Percentiles rank a stretch among this genome's conserved stretches.
Evolutionary conservation across 371 early-diverging fungal genomes (phyloP).

Genomic region (Apophysomyces elegans): DNA sequence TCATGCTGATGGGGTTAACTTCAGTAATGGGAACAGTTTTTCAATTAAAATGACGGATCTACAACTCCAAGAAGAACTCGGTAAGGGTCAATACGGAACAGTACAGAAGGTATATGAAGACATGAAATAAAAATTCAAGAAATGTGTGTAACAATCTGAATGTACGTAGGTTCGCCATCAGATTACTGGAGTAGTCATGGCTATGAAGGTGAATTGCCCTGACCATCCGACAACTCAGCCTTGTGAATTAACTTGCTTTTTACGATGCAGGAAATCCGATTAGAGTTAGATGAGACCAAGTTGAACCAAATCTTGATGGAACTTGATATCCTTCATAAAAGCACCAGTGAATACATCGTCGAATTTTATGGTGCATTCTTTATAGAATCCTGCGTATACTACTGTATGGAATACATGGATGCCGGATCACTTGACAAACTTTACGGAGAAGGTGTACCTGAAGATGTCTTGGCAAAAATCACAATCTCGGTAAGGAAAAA

Average conservation of each 20-base stretch:
- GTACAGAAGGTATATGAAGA: slow-evolving; percentile 74
- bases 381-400: slow-evolving; percentile 93
- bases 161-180: slow-evolving; percentile 65
- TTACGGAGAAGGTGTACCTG: slow-evolving; percentile 81
- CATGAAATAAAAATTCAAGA: neutral
- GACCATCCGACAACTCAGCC: neutral
- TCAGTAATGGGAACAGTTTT: slow-evolving; percentile 86
- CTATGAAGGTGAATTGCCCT: slow-evolving; percentile 68
- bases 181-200: slow-evolving; percentile 93
- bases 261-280: slow-evolving; percentile 79
- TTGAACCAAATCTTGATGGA: slow-evolving; percentile 93
- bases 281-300: slow-evolving; percentile 88
- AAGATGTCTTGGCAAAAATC: slow-evolving; percentile 82
- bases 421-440: slow-evolving; percentile 90
- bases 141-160: neutral
- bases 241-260: neutral
- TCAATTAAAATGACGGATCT: slow-evolving; percentile 90
- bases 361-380: slow-evolving; percentile 98
- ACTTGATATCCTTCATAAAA: slow-evolving; percentile 79
- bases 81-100: slow-evolving; percentile 91
- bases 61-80: slow-evolving; percentile 76
- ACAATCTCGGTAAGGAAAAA: slow-evolving; percentile 62
- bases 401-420: slow-evolving; percentile 96
- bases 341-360: slow-evolving; percentile 87
- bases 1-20: slow-evolving; percentile 90